These are phyloP conservation scores for Cicer cuneatum DNA, from an alignment of 306 rosid species.

Conservation along the genomic window DNA sequence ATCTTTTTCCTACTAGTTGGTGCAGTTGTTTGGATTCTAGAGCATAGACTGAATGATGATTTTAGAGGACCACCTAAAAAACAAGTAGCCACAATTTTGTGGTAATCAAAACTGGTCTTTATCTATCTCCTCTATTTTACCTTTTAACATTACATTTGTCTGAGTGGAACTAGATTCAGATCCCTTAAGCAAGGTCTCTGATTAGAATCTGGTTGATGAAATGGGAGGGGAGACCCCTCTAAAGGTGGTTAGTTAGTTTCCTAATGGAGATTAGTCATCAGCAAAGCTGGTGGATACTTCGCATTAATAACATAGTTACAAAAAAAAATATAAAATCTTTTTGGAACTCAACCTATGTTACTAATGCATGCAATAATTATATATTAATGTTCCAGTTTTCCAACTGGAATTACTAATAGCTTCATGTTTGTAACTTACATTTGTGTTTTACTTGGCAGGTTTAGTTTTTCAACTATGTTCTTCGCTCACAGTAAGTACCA, in stretches of 20 bases:
- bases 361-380: slow-evolving; percentile 30
- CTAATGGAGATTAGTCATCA: too few species aligned
- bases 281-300: too few species aligned
- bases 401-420: slow-evolving; percentile 26
- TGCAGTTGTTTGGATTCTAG: slow-evolving; percentile 90
- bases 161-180: too few species aligned
- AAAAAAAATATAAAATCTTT: neutral
- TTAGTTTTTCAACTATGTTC: slow-evolving; percentile 85
- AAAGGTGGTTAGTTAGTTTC: too few species aligned
- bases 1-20: slow-evolving; percentile 75
- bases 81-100: slow-evolving; percentile 74
- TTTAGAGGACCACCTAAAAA: slow-evolving; percentile 90
- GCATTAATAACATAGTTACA: too few species aligned
- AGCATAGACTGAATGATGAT: slow-evolving; percentile 87
- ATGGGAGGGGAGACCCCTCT: too few species aligned
- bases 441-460: slow-evolving; percentile 59
- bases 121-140: slow-evolving; percentile 7
- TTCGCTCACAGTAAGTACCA: slow-evolving; percentile 87
- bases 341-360: slow-evolving; percentile 11
- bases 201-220: too few species aligned
- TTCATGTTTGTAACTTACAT: slow-evolving; percentile 34
- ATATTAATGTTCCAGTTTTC: slow-evolving; percentile 13
- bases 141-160: too few species aligned
- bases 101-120: slow-evolving; percentile 56
- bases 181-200: too few species aligned